Base-by-base conservation (phyloP, 257 asterid species). In the Phtheirospermum japonicum region DNA sequence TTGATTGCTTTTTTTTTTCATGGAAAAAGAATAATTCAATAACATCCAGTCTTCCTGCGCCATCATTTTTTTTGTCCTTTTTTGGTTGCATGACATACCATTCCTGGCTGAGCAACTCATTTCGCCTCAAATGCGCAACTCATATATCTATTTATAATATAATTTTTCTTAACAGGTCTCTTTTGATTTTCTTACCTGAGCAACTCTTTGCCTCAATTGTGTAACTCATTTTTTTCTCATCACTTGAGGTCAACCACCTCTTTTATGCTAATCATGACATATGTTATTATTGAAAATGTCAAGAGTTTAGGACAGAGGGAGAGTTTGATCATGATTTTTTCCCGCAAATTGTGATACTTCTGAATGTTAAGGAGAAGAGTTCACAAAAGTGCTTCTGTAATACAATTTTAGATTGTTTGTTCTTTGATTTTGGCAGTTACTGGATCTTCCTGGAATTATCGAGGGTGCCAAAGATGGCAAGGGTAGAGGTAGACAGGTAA, bases 381-480 rank as follows among this genome's bases (percentile, higher is more conserved):
- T 48, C 45, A 60, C 54, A 26, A 49, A 34, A 1, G 50, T 23
- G 26, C 8, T 9, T 28, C 54, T 59, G 52, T 64, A 45, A 59
- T 55, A 34, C 23, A 20, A 17, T 37, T 14, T 55, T 59, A 63
- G 5, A 39, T 18, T 49, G 18, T 61, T 70, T 68, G 12, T 74
- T 49, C 68, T n/a, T 33, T 61, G 71, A 46, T 57, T 61, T 61
- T 46, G 77, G 71, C 88, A 93, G 99, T 75, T 93, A 43, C 75
- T 93, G 77, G 99, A 93, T 77, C 97, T 93, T 67, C 97, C 99
- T 67, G 97, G 99, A 67, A 93, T 89, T 79, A 93, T 93, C 69
- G 99, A 93, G 83, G 99, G 99, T 66, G 99, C 99, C 55, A 93
- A 93, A 77, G 99, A 93, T 75, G 99, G 99, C 68, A 93, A 93